Base-by-base conservation (phyloP, 2,329 filamentous ascomycete species). In the Aplosporella prunicola region DNA sequence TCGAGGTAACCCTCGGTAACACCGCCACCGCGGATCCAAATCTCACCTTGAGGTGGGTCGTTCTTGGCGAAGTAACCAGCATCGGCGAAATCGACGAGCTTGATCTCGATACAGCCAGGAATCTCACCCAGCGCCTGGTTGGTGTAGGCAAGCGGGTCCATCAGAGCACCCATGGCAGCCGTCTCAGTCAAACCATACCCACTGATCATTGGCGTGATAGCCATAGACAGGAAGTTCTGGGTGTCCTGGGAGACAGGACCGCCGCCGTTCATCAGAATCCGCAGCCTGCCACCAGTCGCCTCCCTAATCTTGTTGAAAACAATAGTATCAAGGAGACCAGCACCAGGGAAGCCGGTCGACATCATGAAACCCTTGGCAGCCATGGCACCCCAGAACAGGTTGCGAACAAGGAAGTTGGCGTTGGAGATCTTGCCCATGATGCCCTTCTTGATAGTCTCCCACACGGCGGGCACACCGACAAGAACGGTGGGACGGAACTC, bases 141-240 rank as follows among this genome's bases (percentile, higher is more conserved):
- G 9, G 82, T 85, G 78, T 83, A 96, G 47, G 89, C 79, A 47
- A 91, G 66, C 1, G 91, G 89, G 50, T 86, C 84, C 61, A 81
- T 83, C 26, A 91, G 63, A n/a, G 80, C 74, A 41, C 83, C 84
- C 68, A 83, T 87, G 47, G 83, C 86, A 46, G 79, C 78, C 2
- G 91, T 96, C 65, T 98, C 91, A 1, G 91, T 98, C 47, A 98
- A 68, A 43, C 91, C 91, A 56, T 98, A 98, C 9, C 91, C 91
- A 46, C 72, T 76, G 49, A 98, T 78, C 89, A 98, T 94, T 20
- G 91, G 91, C 15, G 86, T 87, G 37, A 98, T 78, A 29, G 88
- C 82, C 65, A 95, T 75, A 27, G 87, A 94, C 53, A 96, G 74
- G 69, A 98, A 96, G 44, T 80, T 77, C 58, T 86, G 80, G 2